Evolutionary conservation across 441 rosid species (phyloP).

Genomic region (Populus hybrid): DNA sequence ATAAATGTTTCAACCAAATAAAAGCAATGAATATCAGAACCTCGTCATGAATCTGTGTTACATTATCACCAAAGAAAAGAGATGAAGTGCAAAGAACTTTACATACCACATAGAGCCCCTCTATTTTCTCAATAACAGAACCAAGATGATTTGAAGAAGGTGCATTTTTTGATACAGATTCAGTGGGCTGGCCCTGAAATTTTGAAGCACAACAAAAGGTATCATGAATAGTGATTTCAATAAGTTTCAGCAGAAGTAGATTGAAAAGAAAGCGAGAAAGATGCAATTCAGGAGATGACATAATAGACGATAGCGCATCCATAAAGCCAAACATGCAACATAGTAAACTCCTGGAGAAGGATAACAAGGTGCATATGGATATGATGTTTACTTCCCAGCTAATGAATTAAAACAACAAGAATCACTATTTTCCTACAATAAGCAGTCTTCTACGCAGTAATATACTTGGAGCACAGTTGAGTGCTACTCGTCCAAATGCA

Average conservation of each 20-base stretch:
- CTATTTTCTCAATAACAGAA: constrained; percentile 85
- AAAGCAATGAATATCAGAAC: not conserved
- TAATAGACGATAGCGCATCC: not conserved
- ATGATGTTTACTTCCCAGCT: not conserved
- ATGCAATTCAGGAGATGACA: not conserved
- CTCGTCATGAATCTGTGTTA: not conserved
- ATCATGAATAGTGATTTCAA: not conserved
- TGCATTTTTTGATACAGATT: constrained; percentile 20
- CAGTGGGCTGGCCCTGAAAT: not conserved
- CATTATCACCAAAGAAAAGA: not conserved
- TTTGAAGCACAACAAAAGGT: not conserved
- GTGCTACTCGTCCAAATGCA: not conserved
- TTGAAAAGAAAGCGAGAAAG: not conserved
- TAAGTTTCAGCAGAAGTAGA: not conserved
- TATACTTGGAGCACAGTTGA: not conserved
- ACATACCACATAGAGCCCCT: constrained; percentile 69
- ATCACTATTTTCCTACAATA: not conserved
- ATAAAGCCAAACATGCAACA: not conserved
- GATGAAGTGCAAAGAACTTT: not conserved
- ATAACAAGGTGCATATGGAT: not conserved
- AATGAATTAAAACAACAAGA: not conserved
- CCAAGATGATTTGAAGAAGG: constrained; percentile 59
- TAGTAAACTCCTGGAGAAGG: not conserved
- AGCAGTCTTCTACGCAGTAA: not conserved
- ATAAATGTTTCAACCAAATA: not conserved